phyloP scores from a whole-genome alignment of 192 early-diverging fungal genomes.

The Podila minutissima region DNA sequence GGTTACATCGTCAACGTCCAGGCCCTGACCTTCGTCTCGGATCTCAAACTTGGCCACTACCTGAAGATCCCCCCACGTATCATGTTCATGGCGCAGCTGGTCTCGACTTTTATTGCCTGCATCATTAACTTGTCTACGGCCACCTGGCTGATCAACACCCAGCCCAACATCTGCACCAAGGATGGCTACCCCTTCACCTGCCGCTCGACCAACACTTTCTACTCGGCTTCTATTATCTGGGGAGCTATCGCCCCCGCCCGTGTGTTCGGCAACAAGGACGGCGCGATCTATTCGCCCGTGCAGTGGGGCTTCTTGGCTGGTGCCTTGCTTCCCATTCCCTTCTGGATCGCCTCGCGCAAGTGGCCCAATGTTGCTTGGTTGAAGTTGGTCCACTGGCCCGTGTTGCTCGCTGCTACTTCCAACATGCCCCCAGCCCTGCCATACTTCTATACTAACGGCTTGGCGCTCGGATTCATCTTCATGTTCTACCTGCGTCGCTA shows the following conservation, averaged over 20 bases:
- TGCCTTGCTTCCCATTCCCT: too few species aligned
- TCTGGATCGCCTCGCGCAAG: too few species aligned
- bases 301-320: not conserved
- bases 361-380: too few species aligned
- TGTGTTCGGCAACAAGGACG: constrained; percentile 59
- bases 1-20: constrained; percentile 80
- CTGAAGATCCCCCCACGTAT: constrained; percentile 68
- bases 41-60: constrained; percentile 80
- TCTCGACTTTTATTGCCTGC: constrained; percentile 63
- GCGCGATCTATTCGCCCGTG: constrained; percentile 10
- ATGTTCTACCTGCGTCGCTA: too few species aligned
- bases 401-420: too few species aligned
- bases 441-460: too few species aligned
- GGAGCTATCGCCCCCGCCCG: constrained; percentile 72
- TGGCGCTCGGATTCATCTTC: too few species aligned
- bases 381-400: constrained; percentile 66
- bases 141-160: constrained; percentile 48
- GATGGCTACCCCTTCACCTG: constrained; percentile 55
- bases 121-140: constrained; percentile 58
- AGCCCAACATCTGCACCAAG: constrained; percentile 46
- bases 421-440: constrained; percentile 4
- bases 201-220: constrained; percentile 59
- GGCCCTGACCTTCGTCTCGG: constrained; percentile 70
- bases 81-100: constrained; percentile 66
- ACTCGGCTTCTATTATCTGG: constrained; percentile 73